These are phyloP conservation scores for Penicillium hordei DNA, from an alignment of 2,329 filamentous ascomycete genomes.

Conservation along the genomic window DNA sequence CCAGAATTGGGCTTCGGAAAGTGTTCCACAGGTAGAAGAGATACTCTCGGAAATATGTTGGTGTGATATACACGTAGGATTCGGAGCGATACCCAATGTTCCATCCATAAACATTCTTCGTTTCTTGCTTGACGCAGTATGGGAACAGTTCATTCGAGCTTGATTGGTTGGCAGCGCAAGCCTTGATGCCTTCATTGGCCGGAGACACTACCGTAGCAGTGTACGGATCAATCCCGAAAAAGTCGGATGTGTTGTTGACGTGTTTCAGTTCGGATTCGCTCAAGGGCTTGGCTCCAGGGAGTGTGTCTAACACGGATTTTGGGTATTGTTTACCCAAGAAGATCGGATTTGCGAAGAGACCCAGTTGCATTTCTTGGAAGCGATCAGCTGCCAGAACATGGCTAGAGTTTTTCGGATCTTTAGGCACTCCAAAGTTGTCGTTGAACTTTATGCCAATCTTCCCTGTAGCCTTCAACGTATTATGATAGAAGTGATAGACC, in stretches of 20 bases:
- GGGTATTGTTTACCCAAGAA: slow-evolving; percentile 50
- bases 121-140: slow-evolving; percentile 54
- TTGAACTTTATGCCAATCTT: slow-evolving; percentile 46
- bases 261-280: slow-evolving; percentile 51
- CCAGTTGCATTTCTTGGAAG: slow-evolving; percentile 39
- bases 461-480: slow-evolving; percentile 46
- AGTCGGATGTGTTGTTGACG: slow-evolving; percentile 55
- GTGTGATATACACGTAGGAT: slow-evolving; percentile 59
- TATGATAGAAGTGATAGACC: slow-evolving; percentile 44
- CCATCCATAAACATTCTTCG: slow-evolving; percentile 54
- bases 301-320: slow-evolving; percentile 44
- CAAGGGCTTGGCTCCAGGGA: slow-evolving; percentile 47
- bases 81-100: slow-evolving; percentile 58
- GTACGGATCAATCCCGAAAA: slow-evolving; percentile 60
- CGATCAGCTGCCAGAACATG: slow-evolving; percentile 32
- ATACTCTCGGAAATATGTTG: slow-evolving; percentile 47
- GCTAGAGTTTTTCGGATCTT: slow-evolving; percentile 32
- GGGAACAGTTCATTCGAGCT: slow-evolving; percentile 48
- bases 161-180: slow-evolving; percentile 49
- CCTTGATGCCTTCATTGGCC: slow-evolving; percentile 47
- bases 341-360: slow-evolving; percentile 47
- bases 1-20: slow-evolving; percentile 50
- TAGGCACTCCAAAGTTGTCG: slow-evolving; percentile 54
- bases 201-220: slow-evolving; percentile 56
- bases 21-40: slow-evolving; percentile 62